Base-by-base conservation (phyloP, 495 filamentous ascomycete species). In the Hypoxylon cercidicola region DNA sequence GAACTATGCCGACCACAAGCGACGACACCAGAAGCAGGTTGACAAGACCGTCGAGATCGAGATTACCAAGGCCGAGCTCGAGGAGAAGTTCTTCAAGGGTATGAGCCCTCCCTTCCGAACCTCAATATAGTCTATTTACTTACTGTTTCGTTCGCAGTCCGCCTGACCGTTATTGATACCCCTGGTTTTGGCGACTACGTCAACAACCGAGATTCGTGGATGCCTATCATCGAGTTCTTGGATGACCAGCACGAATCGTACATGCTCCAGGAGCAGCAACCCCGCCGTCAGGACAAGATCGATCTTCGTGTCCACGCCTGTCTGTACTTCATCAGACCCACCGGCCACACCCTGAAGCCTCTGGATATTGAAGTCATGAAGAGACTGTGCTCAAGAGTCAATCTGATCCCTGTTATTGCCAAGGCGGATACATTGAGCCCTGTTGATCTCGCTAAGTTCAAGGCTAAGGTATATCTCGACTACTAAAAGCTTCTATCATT, bases 71-170 rank as follows among this genome's bases (percentile, higher is more conserved):
- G 95, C 95, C 49, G 95, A 99, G 83, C 81, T 99, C 60, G 95
- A 99, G 82, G 95, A 99, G 88, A 99, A 99, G 85, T 99, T 99
- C 85, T 99, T 99, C 88, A 99, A 99, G 85, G 94, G 94, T 98
- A 84, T 56, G 66, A 47, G 39, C 48, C 40, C 30, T 23, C 32
- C 37, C 39, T n/a, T 12, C n/a, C 15, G 25, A 52, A 35, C 32
- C 48, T 57, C 19, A 16, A 49, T 46, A 46, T 32, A 19, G 1
- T 28, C 21, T 34, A 39, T 32, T 60, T 50, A 51, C 60, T 59
- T 53, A 57, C 16, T 37, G 52, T 59, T 37, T 35, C 16, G 68
- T 64, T 53, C 69, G 52, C 77, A 98, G 95, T 99, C 72, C 93
- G 95, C 74, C 82, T 99, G 60, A 99, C 95, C 48, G 95, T 99